phyloP scores from a whole-genome alignment of 768 basidiomycete genomes.

The Russula olivacea region DNA sequence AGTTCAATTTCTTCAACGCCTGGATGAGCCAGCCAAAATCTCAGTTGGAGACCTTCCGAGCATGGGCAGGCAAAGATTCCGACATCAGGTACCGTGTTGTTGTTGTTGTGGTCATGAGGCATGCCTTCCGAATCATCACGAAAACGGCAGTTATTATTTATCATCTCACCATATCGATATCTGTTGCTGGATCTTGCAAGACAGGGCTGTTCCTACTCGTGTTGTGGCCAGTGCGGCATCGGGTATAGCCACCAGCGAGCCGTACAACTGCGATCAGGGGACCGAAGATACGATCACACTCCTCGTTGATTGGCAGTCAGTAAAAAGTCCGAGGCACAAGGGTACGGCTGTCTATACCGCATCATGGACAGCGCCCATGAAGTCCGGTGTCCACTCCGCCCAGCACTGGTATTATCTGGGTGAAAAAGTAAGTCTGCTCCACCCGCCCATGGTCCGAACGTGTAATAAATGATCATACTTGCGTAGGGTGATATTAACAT shows the following conservation, averaged over 20 bases:
- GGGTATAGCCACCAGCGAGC: constrained; percentile 85
- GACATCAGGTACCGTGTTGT: constrained; percentile 65
- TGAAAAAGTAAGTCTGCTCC: constrained; percentile 55
- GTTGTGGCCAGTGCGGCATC: constrained; percentile 89
- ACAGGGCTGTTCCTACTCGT: constrained; percentile 68
- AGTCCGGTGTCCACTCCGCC: constrained; percentile 82
- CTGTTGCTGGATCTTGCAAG: constrained; percentile 79
- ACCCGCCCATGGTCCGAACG: neutral
- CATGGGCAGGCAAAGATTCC: constrained; percentile 92
- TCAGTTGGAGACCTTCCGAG: constrained; percentile 90
- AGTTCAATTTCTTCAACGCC: constrained; percentile 93
- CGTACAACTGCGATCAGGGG: constrained; percentile 77
- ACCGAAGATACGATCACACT: constrained; percentile 96
- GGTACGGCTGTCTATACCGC: constrained; percentile 92
- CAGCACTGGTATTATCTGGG: constrained; percentile 97
- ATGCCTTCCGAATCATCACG: neutral
- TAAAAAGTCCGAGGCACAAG: constrained; percentile 63
- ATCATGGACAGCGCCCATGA: constrained; percentile 89
- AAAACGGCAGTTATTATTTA: constrained; percentile 70
- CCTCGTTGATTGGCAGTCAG: constrained; percentile 88
- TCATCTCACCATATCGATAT: constrained; percentile 94
- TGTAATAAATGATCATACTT: neutral
- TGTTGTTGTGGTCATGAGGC: neutral
- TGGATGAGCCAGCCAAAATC: constrained; percentile 98
- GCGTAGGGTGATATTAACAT: constrained; percentile 82